Evolutionary conservation across 768 basidiomycete species (phyloP).

Genomic region (Tephrocybe sp.): DNA sequence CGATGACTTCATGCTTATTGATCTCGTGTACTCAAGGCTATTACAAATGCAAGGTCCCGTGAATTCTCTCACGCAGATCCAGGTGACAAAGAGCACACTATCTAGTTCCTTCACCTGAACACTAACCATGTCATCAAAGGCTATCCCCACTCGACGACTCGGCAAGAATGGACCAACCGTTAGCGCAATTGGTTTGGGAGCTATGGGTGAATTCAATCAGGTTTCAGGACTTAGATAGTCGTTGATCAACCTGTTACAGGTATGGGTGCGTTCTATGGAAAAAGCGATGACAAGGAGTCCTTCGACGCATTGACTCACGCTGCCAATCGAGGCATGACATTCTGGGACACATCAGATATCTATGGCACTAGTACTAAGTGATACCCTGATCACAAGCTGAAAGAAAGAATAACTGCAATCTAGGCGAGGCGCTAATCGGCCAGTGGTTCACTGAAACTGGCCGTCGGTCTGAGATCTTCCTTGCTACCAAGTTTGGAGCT

Average conservation of each 20-base stretch:
- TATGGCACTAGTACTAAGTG: constrained; percentile 45
- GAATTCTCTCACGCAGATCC: too few species aligned
- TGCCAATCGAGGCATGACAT: constrained; percentile 24
- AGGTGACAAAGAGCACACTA: too few species aligned
- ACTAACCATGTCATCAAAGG: background rate
- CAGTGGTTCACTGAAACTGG: constrained; percentile 49
- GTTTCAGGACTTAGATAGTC: too few species aligned
- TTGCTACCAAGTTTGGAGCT: constrained; percentile 49
- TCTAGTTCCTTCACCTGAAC: too few species aligned
- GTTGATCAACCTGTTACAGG: background rate
- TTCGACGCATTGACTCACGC: constrained; percentile 6
- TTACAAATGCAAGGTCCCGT: too few species aligned
- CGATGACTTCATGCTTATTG: too few species aligned
- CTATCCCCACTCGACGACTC: constrained; percentile 19
- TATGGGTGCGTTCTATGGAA: background rate
- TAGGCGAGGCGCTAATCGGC: constrained; percentile 3
- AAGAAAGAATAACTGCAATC: too few species aligned
- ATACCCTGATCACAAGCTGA: too few species aligned
- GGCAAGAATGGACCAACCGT: constrained; percentile 25
- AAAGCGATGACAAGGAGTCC: background rate
- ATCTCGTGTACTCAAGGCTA: too few species aligned
- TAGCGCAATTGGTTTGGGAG: constrained; percentile 23
- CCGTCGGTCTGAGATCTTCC: constrained; percentile 50
- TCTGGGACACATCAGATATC: constrained; percentile 47
- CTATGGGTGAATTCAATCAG: constrained; percentile 16